Conservation (phyloP, 768 basidiomycete genomes). For the Lactifluus echinatus region DNA sequence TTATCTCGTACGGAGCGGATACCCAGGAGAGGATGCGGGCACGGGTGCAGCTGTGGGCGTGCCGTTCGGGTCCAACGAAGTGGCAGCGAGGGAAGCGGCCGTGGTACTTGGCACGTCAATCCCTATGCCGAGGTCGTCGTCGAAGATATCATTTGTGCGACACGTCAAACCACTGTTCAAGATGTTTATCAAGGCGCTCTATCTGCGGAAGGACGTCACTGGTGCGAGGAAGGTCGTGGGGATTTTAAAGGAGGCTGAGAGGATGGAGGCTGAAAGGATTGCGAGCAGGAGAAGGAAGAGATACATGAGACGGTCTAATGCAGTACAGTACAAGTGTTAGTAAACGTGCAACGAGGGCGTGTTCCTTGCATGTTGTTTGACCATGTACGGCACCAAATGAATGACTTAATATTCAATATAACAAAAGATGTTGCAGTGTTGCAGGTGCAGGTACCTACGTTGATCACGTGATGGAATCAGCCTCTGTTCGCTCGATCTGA, state of each 20-base stretch:
- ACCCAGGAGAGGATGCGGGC: conserved; percentile 30
- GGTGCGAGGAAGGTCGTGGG: conserved; percentile 17
- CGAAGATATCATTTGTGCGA: conserved; percentile 10
- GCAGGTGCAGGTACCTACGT: no score
- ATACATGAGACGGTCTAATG: not conserved
- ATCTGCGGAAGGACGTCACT: conserved; percentile 14
- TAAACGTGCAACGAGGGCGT: not conserved
- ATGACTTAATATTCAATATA: no score
- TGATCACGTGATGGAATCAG: no score
- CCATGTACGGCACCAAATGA: no score
- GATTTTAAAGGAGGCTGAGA: conserved; percentile 15
- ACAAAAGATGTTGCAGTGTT: no score
- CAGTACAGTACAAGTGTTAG: not conserved
- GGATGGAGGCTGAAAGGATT: conserved; percentile 7
- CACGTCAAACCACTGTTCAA: conserved; percentile 19
- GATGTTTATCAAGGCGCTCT: conserved; percentile 19
- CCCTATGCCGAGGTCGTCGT: not conserved
- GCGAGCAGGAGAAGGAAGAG: not conserved
- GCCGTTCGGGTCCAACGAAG: conserved; percentile 13
- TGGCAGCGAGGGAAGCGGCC: not conserved
- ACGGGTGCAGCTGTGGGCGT: not conserved
- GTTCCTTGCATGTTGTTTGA: no score
- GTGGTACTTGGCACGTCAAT: conserved; percentile 8
- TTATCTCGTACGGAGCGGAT: conserved; percentile 51
- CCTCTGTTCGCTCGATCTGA: no score